Evolutionary conservation across 2,329 filamentous ascomycete genomes (phyloP), one percentile per base, ranked within the genome.

Genomic region (Beauveria australis): DNA sequence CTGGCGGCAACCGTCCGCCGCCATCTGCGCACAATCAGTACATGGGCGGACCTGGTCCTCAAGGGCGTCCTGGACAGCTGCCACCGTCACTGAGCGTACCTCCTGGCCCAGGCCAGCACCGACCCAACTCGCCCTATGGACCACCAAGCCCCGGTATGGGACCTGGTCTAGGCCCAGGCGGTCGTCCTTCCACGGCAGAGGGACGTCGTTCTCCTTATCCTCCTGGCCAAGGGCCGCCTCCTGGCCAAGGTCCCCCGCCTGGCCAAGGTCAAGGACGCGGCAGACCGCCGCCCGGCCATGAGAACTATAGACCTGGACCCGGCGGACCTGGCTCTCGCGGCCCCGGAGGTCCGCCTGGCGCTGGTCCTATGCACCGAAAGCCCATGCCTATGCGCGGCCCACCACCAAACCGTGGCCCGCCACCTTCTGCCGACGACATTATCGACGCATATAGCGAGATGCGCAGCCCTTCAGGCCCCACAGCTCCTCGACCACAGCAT

Each of bases 81-180:
- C 75, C 76, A 24, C 72, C 76, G n/a, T 73, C 75, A 8, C 71
- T 76, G 60, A 73, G 74, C 66, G 70, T 73, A 51, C 72, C 76
- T 26, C 69, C 33, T 33, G 46, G 71, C 41, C 74, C 74, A 54
- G 46, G 71, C 46, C 74, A 74, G 58, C 69, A 75, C 63, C 75
- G 73, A 62, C 77, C 80, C 44, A 72, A 74, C 49, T 65, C 72
- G 59, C 64, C 69, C 59, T 66, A 70, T 65, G 66, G 73, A 58
- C 61, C 72, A 53, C 65, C 70, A 57, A 70, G 69, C 66, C 66
- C 71, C 62, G 62, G 75, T 65, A 61, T 69, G 52, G 52, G 52
- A 2, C 48, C 40, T 2, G 53, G 40, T 22, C 62, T 69, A 53
- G 66, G 74, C 47, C 69, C 67, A 56, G 69, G 70, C 67, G 67